Evolutionary conservation across 352 stramenopile species (phyloP), one percentile per base, ranked within the genome.

Genomic region (Phytopythium oedochilum): DNA sequence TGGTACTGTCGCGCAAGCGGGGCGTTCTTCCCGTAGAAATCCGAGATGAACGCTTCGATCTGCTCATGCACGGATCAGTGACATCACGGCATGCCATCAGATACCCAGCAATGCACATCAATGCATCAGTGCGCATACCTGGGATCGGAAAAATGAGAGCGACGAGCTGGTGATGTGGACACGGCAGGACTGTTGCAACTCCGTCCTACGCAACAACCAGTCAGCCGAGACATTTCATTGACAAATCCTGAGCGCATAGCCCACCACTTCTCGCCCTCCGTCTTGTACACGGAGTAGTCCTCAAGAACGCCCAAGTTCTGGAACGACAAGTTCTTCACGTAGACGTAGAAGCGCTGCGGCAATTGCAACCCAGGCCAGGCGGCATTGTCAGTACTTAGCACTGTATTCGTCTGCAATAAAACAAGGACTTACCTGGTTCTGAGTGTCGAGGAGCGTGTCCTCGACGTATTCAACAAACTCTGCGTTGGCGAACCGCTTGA

Each of bases 401-500:
- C n/a, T n/a, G n/a, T n/a, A n/a, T n/a, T n/a, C n/a, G n/a, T n/a
- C n/a, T n/a, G n/a, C n/a, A n/a, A n/a, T n/a, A n/a, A n/a, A n/a
- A n/a, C n/a, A 55, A 42, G 26, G 23, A 47, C 79, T 32, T 73
- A 92, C 82, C 28, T 71, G 62, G 57, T 91, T 93, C 12, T 72
- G 64, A 50, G 78, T 80, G 67, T 93, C 83, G 14, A 89, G 60
- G 15, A 93, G 63, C 25, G 80, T 88, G 51, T 90, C 73, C 55
- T 93, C 83, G 47, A 89, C 57, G 48, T 88, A 91, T 42, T 91
- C 80, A 26, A 93, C 63, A 31, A 75, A 90, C 14, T 91, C 83
- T 35, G 63, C 68, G 48, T 64, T 86, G 6, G 68, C 81, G 59
- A 93, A 93, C 15, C 81, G 76, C 55, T 89, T 89, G 65, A 93